phyloP scores from a whole-genome alignment of 306 rosid genomes.

The Sicyos edulis region DNA sequence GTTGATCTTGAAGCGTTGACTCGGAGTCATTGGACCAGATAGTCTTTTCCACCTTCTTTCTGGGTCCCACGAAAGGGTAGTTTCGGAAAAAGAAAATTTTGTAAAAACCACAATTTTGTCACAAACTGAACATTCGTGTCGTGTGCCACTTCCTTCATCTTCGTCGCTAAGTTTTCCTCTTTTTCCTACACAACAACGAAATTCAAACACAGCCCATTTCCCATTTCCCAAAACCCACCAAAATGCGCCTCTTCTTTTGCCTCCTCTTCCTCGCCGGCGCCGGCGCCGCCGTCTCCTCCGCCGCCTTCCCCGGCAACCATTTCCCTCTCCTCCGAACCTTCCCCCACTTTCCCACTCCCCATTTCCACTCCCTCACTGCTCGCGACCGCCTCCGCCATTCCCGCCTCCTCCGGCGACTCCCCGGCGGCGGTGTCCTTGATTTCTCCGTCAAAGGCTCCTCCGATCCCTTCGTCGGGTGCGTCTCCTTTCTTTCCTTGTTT shows the following conservation, averaged over 20 bases:
- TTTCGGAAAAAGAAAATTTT: too few relatives aligned
- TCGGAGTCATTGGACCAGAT: too few relatives aligned
- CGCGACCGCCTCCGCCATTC: slow-evolving; percentile 63
- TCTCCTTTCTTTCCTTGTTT: background rate
- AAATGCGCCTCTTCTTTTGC: slow-evolving; percentile 39
- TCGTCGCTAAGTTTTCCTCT: slow-evolving; percentile 27
- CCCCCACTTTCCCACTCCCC: slow-evolving; percentile 42
- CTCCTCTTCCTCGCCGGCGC: slow-evolving; percentile 23
- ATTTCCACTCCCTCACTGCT: slow-evolving; percentile 48
- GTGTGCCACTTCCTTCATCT: slow-evolving; percentile 18
- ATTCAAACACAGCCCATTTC: too few relatives aligned
- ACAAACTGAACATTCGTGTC: background rate
- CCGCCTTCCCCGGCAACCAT: slow-evolving; percentile 31
- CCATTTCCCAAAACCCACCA: background rate
- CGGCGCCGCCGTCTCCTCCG: slow-evolving; percentile 22
- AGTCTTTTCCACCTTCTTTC: too few relatives aligned
- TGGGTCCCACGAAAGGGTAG: too few relatives aligned
- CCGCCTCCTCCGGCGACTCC: slow-evolving; percentile 47
- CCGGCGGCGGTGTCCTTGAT: slow-evolving; percentile 56
- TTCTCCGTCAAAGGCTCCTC: slow-evolving; percentile 69
- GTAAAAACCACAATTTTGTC: too few relatives aligned
- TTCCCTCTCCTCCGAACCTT: slow-evolving; percentile 53
- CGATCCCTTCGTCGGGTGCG: slow-evolving; percentile 69
- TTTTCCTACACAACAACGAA: background rate
- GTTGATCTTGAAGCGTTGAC: too few relatives aligned